Conservation (phyloP, 768 basidiomycete species). For the Trametes cubensis region DNA sequence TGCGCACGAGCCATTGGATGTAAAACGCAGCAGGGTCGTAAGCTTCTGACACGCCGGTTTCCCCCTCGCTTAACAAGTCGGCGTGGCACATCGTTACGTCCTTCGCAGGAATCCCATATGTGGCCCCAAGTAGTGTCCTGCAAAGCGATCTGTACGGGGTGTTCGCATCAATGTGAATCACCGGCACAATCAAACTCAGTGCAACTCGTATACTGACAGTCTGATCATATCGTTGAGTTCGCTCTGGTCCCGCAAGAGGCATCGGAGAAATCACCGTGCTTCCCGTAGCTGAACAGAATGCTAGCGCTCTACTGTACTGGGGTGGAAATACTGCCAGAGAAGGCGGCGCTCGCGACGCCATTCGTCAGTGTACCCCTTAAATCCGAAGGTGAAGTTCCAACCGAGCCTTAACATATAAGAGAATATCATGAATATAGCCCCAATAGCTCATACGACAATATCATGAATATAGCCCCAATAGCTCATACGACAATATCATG, state of each 20-base stretch:
- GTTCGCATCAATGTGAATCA: too few species aligned
- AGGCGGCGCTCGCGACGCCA: conserved; percentile 16
- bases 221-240: background rate
- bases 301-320: background rate
- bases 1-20: conserved; percentile 21
- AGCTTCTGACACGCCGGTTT: background rate
- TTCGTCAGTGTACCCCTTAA: conserved; percentile 3
- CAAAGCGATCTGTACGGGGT: too few species aligned
- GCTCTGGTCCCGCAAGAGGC: background rate
- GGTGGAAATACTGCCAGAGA: conserved; percentile 5
- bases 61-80: background rate
- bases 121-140: conserved; percentile 28
- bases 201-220: background rate
- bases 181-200: background rate
- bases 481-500: too few species aligned
- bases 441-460: too few species aligned
- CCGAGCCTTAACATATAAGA: conserved; percentile 1
- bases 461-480: too few species aligned
- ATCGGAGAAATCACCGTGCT: background rate
- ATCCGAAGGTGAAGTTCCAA: conserved; percentile 4
- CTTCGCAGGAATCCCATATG: background rate
- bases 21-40: background rate
- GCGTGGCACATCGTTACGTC: background rate
- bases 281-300: background rate
- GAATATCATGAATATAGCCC: background rate